Conservation (phyloP, 129 eudicot species). For the Arctium minus region DNA sequence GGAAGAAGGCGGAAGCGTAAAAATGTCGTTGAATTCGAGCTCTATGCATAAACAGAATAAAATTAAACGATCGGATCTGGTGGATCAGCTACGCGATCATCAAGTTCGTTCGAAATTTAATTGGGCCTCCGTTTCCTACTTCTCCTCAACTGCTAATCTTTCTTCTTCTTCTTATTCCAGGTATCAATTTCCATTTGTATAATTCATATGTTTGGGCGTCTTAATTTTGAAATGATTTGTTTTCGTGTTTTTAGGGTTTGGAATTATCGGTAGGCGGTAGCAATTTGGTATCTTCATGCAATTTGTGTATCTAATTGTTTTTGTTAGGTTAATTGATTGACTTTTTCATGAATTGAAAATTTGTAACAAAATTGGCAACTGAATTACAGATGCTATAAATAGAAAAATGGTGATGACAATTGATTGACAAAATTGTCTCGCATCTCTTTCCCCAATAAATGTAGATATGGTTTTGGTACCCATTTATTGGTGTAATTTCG, state of each 20-base stretch:
- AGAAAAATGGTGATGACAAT: neutral
- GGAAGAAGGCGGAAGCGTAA: neutral
- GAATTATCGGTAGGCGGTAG: neutral
- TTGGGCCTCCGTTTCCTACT: constrained; percentile 80
- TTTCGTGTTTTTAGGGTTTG: neutral
- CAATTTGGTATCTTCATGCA: neutral
- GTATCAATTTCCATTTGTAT: constrained; percentile 15
- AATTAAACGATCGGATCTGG: constrained; percentile 82
- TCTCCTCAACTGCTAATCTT: constrained; percentile 46
- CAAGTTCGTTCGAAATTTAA: constrained; percentile 80
- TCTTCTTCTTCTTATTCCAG: constrained; percentile 64
- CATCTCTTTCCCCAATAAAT: neutral
- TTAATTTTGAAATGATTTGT: neutral
- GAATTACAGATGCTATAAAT: neutral
- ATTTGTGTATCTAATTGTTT: neutral
- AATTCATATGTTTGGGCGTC: neutral
- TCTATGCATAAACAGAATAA: constrained; percentile 26
- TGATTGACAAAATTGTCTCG: neutral
- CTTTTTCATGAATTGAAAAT: neutral
- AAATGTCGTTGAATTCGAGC: constrained; percentile 7
- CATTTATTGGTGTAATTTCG: neutral
- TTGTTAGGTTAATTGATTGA: neutral
- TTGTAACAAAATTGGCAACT: neutral
- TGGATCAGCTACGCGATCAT: constrained; percentile 75
- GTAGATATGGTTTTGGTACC: neutral